Evolutionary conservation across 768 basidiomycete genomes (phyloP).

Genomic region (Lentinula lateritia): DNA sequence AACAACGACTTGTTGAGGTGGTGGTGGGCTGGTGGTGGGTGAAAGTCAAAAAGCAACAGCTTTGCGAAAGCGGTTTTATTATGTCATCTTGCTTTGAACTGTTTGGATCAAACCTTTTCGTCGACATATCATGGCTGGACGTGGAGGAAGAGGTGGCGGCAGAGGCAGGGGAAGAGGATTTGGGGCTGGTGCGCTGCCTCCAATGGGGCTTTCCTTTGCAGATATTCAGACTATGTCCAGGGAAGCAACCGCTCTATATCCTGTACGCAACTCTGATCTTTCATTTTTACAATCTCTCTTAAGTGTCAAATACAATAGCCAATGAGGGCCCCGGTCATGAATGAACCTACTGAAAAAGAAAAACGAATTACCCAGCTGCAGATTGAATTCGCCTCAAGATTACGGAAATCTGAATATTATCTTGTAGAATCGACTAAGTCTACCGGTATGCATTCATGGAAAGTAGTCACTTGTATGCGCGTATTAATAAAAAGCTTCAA

Average conservation of each 20-base stretch:
- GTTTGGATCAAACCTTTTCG: not conserved
- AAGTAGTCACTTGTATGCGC: not conserved
- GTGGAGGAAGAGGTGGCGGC: constrained; percentile 33
- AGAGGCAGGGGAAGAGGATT: constrained; percentile 54
- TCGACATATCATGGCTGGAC: constrained; percentile 29
- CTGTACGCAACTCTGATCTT: constrained; percentile 43
- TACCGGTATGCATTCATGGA: constrained; percentile 30
- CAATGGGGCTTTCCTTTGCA: constrained; percentile 77
- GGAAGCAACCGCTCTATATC: constrained; percentile 76
- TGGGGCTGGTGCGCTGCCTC: constrained; percentile 40
- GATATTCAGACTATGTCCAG: constrained; percentile 74
- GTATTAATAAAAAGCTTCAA: constrained; percentile 17
- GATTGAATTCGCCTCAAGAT: constrained; percentile 55
- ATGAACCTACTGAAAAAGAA: constrained; percentile 62
- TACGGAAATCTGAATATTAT: constrained; percentile 70
- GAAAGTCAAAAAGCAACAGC: constrained; percentile 1
- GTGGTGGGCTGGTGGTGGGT: not conserved
- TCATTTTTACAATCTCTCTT: constrained; percentile 1
- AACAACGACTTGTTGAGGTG: no score
- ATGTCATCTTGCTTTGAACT: not conserved
- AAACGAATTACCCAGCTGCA: constrained; percentile 62
- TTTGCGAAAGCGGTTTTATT: not conserved
- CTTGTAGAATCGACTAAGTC: constrained; percentile 68
- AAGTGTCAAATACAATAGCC: constrained; percentile 34
- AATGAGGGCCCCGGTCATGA: constrained; percentile 63